A percentile compares a stretch with the other conserved stretches of the same genome.
These are phyloP conservation scores for Pichia exigua DNA, from an alignment of 805 yeast species.

Conservation along the genomic window DNA sequence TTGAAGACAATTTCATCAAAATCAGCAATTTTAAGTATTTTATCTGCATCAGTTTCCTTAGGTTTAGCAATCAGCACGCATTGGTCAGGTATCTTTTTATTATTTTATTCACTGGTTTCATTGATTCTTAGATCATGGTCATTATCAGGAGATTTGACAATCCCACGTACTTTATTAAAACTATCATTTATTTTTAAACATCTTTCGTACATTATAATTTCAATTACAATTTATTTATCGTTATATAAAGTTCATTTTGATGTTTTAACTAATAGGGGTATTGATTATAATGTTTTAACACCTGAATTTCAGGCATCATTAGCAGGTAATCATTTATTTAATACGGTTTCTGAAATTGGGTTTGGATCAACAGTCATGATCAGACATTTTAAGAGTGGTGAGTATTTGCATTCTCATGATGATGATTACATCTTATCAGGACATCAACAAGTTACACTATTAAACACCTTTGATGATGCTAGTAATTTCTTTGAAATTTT, in stretches of 20 bases:
- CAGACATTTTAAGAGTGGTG: constrained; percentile 67
- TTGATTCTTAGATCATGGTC: constrained; percentile 49
- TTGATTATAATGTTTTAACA: constrained; percentile 55
- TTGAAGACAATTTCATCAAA: constrained; percentile 35
- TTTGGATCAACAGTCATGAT: constrained; percentile 67
- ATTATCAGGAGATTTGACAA: constrained; percentile 57
- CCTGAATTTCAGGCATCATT: constrained; percentile 61
- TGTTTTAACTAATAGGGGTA: constrained; percentile 41
- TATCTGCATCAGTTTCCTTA: constrained; percentile 40
- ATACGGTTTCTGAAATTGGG: constrained; percentile 55
- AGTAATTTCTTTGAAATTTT: constrained; percentile 76
- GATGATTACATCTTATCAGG: constrained; percentile 43
- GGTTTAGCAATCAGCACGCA: constrained; percentile 58
- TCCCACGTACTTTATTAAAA: constrained; percentile 33
- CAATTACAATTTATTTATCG: constrained; percentile 49
- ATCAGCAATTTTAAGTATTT: constrained; percentile 46
- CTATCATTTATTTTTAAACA: constrained; percentile 34
- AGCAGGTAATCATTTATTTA: constrained; percentile 30
- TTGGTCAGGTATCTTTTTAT: constrained; percentile 55
- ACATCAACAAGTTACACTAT: constrained; percentile 75
- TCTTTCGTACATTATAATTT: constrained; percentile 41
- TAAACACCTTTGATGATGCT: constrained; percentile 48
- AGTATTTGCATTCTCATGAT: constrained; percentile 74
- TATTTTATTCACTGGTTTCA: constrained; percentile 24
- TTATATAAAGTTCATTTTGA: constrained; percentile 53